phyloP scores from a whole-genome alignment of 495 filamentous ascomycete species.

The Thermochaetoides thermophila region DNA sequence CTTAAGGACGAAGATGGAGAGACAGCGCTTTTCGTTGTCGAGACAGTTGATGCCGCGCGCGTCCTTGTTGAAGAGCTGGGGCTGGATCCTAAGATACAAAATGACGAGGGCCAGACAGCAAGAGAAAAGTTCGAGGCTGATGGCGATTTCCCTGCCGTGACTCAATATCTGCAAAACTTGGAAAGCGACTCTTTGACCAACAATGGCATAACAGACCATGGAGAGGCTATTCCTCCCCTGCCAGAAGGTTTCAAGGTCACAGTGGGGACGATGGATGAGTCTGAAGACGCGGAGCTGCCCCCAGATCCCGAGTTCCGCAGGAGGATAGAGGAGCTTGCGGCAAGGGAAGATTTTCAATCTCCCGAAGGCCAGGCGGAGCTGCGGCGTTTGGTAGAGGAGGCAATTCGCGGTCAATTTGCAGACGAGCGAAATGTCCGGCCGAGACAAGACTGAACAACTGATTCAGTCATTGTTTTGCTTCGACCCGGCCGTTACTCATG shows the following conservation, averaged over 20 bases:
- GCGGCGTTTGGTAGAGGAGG: constrained; percentile 54
- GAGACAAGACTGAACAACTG: constrained; percentile 41
- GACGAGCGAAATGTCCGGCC: constrained; percentile 47
- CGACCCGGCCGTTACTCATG: constrained; percentile 21
- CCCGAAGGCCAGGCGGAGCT: constrained; percentile 55
- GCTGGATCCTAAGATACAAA: constrained; percentile 45
- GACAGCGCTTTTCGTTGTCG: constrained; percentile 76
- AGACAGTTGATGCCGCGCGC: constrained; percentile 59
- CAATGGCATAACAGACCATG: constrained; percentile 11
- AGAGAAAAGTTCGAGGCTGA: constrained; percentile 57
- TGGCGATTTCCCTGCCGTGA: constrained; percentile 52
- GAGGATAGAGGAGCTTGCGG: constrained; percentile 63
- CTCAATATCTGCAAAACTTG: constrained; percentile 45
- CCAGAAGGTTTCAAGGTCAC: constrained; percentile 55
- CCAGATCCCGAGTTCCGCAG: constrained; percentile 57
- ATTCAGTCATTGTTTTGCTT: too few species aligned
- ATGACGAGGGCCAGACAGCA: constrained; percentile 54
- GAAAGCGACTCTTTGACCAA: constrained; percentile 21
- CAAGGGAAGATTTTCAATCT: constrained; percentile 55
- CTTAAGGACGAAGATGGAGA: constrained; percentile 79
- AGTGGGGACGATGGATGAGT: constrained; percentile 49
- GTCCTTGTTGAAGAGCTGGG: constrained; percentile 69
- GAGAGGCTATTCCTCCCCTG: constrained; percentile 29
- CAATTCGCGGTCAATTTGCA: constrained; percentile 38
- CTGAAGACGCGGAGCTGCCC: constrained; percentile 38